phyloP scores from a whole-genome alignment of 140 eudicot genomes.

The Senecio squalidus region DNA sequence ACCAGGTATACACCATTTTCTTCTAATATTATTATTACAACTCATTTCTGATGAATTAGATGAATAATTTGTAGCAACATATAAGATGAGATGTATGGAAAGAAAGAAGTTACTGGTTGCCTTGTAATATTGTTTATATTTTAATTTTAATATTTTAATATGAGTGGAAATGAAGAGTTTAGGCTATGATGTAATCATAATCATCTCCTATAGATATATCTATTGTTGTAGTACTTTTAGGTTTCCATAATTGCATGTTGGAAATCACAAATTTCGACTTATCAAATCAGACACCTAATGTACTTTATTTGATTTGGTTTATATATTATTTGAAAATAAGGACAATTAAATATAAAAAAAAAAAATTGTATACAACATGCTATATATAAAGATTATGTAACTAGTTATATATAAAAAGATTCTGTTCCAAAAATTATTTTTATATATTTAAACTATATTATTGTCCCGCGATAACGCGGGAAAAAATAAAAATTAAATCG shows the following conservation, averaged over 20 bases:
- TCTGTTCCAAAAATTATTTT: too few relatives aligned
- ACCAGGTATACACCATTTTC: constrained; percentile 38
- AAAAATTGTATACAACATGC: too few relatives aligned
- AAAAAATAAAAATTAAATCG: too few relatives aligned
- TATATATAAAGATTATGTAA: too few relatives aligned
- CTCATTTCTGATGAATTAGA: constrained; percentile 1
- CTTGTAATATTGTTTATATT: background rate
- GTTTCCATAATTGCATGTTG: constrained; percentile 3
- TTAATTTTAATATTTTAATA: background rate
- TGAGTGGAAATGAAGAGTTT: background rate
- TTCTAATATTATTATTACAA: constrained; percentile 12
- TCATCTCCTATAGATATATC: background rate
- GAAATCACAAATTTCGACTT: constrained; percentile 8
- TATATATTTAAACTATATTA: too few relatives aligned
- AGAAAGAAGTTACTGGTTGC: constrained; percentile 11
- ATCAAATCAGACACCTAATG: background rate
- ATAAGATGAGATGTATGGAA: background rate
- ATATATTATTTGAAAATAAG: too few relatives aligned
- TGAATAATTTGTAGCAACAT: constrained; percentile 2
- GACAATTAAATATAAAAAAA: too few relatives aligned
- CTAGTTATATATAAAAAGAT: too few relatives aligned
- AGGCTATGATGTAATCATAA: background rate
- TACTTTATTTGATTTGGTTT: too few relatives aligned
- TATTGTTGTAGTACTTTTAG: background rate
- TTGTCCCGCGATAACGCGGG: too few relatives aligned